Conservation (phyloP, 805 yeast genomes). For the Kockiozyma suomiensis region DNA sequence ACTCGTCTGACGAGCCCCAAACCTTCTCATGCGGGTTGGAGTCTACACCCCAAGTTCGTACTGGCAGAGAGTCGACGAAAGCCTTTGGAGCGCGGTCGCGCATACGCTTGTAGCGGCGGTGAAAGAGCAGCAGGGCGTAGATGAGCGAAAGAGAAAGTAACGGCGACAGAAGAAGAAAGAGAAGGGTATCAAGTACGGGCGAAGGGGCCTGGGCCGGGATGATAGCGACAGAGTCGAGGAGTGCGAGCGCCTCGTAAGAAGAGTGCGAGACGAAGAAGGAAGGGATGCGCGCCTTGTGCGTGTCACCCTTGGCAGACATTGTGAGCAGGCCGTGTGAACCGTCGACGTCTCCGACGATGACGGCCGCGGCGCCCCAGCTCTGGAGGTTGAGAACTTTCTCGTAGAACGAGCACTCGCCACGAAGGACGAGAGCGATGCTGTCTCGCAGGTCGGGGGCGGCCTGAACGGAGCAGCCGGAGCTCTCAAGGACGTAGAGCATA, state of each 20-base stretch:
- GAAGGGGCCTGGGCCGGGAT: slow-evolving; percentile 39
- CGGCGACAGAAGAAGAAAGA: slow-evolving; percentile 46
- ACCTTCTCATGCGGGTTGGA: slow-evolving; percentile 38
- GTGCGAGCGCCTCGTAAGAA: slow-evolving; percentile 42
- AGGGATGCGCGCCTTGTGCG: slow-evolving; percentile 51
- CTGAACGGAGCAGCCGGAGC: slow-evolving; percentile 34
- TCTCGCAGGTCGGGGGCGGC: slow-evolving; percentile 36
- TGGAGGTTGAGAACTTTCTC: slow-evolving; percentile 54
- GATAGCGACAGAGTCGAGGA: slow-evolving; percentile 32
- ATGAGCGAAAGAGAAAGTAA: slow-evolving; percentile 45
- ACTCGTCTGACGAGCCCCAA: slow-evolving; percentile 54
- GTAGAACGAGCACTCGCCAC: slow-evolving; percentile 62
- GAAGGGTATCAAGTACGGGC: slow-evolving; percentile 44
- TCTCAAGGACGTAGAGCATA: slow-evolving; percentile 32
- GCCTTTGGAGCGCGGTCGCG: slow-evolving; percentile 45
- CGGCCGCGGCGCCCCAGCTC: slow-evolving; percentile 52
- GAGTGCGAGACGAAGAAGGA: slow-evolving; percentile 55
- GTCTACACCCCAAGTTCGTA: slow-evolving; percentile 40
- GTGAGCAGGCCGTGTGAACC: slow-evolving; percentile 53
- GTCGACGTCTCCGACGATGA: slow-evolving; percentile 60
- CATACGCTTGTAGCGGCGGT: slow-evolving; percentile 42
- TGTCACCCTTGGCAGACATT: slow-evolving; percentile 55
- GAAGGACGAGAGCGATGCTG: slow-evolving; percentile 44
- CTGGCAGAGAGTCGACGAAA: slow-evolving; percentile 45
- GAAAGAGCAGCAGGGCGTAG: slow-evolving; percentile 42